A percentile compares a stretch with the other conserved stretches of the same genome.
Evolutionary conservation across 495 filamentous ascomycete species (phyloP).

Genomic region (Tirmania nivea): DNA sequence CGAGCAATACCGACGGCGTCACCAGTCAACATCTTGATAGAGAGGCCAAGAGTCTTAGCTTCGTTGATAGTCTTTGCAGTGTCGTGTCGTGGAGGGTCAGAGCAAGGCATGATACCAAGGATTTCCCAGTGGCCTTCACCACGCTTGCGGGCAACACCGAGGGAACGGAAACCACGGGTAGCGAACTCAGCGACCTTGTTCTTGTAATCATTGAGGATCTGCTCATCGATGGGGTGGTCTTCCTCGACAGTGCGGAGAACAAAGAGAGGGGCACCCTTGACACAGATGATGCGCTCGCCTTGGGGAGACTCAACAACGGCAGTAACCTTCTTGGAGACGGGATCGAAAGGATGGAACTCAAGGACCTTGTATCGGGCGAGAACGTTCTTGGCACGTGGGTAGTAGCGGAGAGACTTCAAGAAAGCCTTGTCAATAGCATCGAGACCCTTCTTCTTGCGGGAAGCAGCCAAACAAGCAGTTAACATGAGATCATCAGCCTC

Average conservation of each 20-base stretch:
- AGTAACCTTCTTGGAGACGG: constrained; percentile 80
- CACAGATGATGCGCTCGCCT: constrained; percentile 63
- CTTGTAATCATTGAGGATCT: constrained; percentile 60
- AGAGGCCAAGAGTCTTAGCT: constrained; percentile 66
- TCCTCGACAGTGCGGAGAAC: constrained; percentile 66
- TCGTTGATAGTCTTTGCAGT: constrained; percentile 78
- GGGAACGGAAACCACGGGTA: constrained; percentile 73
- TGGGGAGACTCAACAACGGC: constrained; percentile 62
- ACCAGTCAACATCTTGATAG: constrained; percentile 93
- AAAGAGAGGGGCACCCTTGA: constrained; percentile 77
- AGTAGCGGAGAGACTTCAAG: constrained; percentile 58
- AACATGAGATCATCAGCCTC: constrained; percentile 71
- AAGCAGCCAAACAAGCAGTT: constrained; percentile 74
- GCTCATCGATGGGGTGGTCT: constrained; percentile 50
- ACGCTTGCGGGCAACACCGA: constrained; percentile 76
- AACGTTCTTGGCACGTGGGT: constrained; percentile 53
- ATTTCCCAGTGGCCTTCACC: constrained; percentile 63
- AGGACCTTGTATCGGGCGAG: constrained; percentile 57
- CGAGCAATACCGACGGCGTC: constrained; percentile 83
- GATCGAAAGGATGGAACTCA: constrained; percentile 76
- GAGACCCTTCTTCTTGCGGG: constrained; percentile 83
- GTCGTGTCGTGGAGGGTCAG: constrained; percentile 76
- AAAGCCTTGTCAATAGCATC: constrained; percentile 92
- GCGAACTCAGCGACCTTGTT: constrained; percentile 81
- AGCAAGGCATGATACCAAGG: constrained; percentile 84